phyloP scores from a whole-genome alignment of 805 yeast species.

The Schizosaccharomyces japonicus region DNA sequence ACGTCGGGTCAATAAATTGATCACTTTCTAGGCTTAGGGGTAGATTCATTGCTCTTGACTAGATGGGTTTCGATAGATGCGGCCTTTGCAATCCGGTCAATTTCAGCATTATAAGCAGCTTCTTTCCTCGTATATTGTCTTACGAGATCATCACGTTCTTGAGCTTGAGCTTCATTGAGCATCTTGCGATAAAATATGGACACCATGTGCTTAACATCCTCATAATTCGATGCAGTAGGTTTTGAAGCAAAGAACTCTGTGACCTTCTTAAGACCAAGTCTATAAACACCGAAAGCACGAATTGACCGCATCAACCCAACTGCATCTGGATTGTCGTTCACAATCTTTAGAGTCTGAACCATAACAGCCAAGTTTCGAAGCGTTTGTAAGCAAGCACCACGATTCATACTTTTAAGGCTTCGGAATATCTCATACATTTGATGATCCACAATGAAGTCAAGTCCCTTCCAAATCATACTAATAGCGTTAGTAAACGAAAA shows the following conservation, averaged over 20 bases:
- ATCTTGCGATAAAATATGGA: background rate
- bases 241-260: background rate
- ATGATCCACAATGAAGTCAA: background rate
- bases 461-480: background rate
- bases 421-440: background rate
- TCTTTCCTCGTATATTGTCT: background rate
- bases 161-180: background rate
- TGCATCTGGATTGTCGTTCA: background rate
- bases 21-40: too few relatives aligned
- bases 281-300: background rate
- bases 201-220: background rate
- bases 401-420: background rate
- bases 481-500: background rate
- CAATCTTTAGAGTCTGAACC: background rate
- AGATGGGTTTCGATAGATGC: too few relatives aligned
- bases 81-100: too few relatives aligned
- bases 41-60: too few relatives aligned
- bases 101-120: too few relatives aligned
- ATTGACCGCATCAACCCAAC: background rate
- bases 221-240: background rate
- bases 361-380: background rate
- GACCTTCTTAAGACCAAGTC: background rate
- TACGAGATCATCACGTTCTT: background rate
- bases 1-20: too few relatives aligned
- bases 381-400: background rate